Evolutionary conservation across 331 rosid genomes (phyloP).

Genomic region (Quercus lobata): DNA sequence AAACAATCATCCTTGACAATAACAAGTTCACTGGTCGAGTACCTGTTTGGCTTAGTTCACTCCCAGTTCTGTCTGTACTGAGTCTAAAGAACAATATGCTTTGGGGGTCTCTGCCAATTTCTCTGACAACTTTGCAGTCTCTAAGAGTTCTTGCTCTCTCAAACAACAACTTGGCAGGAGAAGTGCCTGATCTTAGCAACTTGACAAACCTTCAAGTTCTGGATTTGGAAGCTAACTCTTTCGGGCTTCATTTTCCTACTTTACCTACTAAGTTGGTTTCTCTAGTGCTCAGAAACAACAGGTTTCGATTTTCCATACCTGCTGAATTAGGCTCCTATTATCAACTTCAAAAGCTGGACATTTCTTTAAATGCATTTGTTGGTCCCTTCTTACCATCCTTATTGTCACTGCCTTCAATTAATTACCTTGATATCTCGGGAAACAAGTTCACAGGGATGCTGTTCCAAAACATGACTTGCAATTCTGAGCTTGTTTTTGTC

Average conservation of each 20-base stretch:
- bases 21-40: constrained; percentile 59
- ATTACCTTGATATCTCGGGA: constrained; percentile 63
- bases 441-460: constrained; percentile 81
- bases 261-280: constrained; percentile 57
- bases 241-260: constrained; percentile 76
- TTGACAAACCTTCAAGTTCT: constrained; percentile 75
- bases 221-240: constrained; percentile 55
- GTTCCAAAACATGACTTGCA: constrained; percentile 56
- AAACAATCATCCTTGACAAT: constrained; percentile 67
- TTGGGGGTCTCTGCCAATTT: constrained; percentile 59
- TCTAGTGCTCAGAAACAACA: constrained; percentile 68
- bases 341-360: constrained; percentile 78
- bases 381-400: constrained; percentile 67
- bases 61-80: constrained; percentile 63
- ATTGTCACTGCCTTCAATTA: constrained; percentile 66
- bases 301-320: constrained; percentile 55
- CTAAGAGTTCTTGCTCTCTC: constrained; percentile 68
- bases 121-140: constrained; percentile 40
- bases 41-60: constrained; percentile 53
- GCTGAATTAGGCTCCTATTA: constrained; percentile 43
- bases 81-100: constrained; percentile 61
- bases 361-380: constrained; percentile 69
- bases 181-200: constrained; percentile 57
- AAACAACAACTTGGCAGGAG: constrained; percentile 58
- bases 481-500: constrained; percentile 57